These are phyloP conservation scores for Pilasporangium apinafurcum DNA, from an alignment of 352 stramenopile species.

Conservation along the genomic window DNA sequence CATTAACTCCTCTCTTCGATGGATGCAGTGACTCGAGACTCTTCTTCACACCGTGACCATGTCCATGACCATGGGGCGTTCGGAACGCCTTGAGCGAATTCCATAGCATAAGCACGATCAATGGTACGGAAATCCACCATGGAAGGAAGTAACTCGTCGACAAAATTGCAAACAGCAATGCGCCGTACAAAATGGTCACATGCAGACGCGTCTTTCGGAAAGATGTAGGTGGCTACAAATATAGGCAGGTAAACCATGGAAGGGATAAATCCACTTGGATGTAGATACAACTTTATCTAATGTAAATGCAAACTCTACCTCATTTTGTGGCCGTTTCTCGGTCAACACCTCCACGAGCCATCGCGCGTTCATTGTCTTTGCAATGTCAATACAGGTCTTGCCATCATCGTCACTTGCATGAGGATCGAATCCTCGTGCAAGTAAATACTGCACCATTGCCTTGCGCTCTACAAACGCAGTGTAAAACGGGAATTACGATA, in stretches of 20 bases:
- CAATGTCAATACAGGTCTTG: conserved; percentile 34
- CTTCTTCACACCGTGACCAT: conserved; percentile 34
- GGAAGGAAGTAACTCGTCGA: conserved; percentile 57
- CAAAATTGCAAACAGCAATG: conserved; percentile 41
- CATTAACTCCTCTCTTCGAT: conserved; percentile 35
- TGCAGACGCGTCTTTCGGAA: conserved; percentile 45
- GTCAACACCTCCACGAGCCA: conserved; percentile 43
- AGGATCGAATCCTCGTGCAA: conserved; percentile 49
- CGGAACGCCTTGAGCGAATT: conserved; percentile 44
- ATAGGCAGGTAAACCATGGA: background rate
- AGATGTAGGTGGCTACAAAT: conserved; percentile 27
- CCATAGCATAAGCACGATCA: conserved; percentile 46
- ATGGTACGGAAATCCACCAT: conserved; percentile 59
- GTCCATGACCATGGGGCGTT: conserved; percentile 21
- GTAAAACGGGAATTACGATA: too few species aligned
- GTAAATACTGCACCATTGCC: conserved; percentile 60
- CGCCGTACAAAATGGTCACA: conserved; percentile 42
- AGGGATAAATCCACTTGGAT: too few species aligned
- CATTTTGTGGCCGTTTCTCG: conserved; percentile 27
- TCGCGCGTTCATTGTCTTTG: conserved; percentile 18
- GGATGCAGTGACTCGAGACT: conserved; percentile 22
- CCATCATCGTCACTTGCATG: conserved; percentile 34
- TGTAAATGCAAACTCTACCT: too few species aligned
- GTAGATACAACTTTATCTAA: too few species aligned
- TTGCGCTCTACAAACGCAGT: conserved; percentile 38